Evolutionary conservation across 2,329 filamentous ascomycete species (phyloP).

Genomic region (Colletotrichum cereale): DNA sequence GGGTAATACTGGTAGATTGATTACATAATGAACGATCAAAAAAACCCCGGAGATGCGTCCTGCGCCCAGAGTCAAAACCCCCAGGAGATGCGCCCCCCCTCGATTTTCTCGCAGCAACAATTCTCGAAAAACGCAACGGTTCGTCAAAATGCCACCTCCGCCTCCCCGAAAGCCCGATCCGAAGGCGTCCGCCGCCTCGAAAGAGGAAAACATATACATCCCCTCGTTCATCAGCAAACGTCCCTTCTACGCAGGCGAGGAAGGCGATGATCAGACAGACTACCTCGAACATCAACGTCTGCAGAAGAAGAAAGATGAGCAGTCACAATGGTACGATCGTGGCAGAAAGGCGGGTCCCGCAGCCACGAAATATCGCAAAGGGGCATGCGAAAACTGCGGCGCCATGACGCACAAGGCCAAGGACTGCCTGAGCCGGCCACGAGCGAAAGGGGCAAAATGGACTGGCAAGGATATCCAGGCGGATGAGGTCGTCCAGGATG

Average conservation of each 20-base stretch:
- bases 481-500: slow-evolving; percentile 87
- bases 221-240: slow-evolving; percentile 98
- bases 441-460: slow-evolving; percentile 91
- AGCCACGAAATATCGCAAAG: slow-evolving; percentile 97
- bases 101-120: neutral
- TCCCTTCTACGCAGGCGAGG: slow-evolving; percentile 91
- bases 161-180: slow-evolving; percentile 50
- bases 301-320: slow-evolving; percentile 75
- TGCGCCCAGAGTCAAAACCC: slow-evolving; percentile 38
- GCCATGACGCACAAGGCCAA: slow-evolving; percentile 97
- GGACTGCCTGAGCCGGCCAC: slow-evolving; percentile 89
- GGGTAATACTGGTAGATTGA: neutral
- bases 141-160: slow-evolving; percentile 42
- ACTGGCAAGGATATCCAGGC: slow-evolving; percentile 94
- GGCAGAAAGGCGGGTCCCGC: slow-evolving; percentile 87
- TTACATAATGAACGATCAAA: slow-evolving; percentile 9
- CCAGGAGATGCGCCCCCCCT: neutral
- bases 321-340: slow-evolving; percentile 92
- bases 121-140: neutral
- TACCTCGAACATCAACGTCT: slow-evolving; percentile 97
- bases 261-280: slow-evolving; percentile 81
- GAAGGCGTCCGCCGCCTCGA: slow-evolving; percentile 62
- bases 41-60: no score
- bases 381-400: slow-evolving; percentile 98
- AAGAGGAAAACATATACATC: slow-evolving; percentile 98